A percentile compares a stretch with the other conserved stretches of the same genome.
These are phyloP conservation scores for Bjerkandera adusta DNA, from an alignment of 1,284 basidiomycete genomes.

Conservation along the genomic window DNA sequence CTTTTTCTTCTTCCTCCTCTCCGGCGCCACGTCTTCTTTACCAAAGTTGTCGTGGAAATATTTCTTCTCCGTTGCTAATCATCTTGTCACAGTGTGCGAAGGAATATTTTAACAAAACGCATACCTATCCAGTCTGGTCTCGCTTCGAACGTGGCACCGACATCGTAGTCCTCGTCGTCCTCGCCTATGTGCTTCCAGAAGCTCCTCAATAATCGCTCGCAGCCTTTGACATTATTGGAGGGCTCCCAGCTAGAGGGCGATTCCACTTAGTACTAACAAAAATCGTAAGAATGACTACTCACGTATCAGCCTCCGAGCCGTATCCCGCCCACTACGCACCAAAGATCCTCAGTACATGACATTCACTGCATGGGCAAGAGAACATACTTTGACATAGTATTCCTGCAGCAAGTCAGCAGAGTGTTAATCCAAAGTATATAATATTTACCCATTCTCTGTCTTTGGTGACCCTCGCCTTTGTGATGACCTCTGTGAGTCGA, in stretches of 20 bases:
- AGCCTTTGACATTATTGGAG: constrained; percentile 48
- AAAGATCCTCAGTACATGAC: not conserved
- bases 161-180: constrained; percentile 50
- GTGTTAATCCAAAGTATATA: not conserved
- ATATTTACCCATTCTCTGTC: constrained; percentile 38
- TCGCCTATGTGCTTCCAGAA: constrained; percentile 65
- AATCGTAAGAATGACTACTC: constrained; percentile 7
- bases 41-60: constrained; percentile 42
- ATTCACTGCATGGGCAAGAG: not conserved
- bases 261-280: constrained; percentile 3
- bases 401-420: constrained; percentile 35
- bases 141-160: constrained; percentile 42
- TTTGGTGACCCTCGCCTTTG: constrained; percentile 43
- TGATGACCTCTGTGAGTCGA: constrained; percentile 47
- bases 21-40: constrained; percentile 19
- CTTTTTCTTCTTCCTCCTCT: constrained; percentile 26
- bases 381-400: constrained; percentile 56
- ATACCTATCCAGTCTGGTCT: constrained; percentile 27
- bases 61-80: constrained; percentile 37
- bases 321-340: constrained; percentile 49
- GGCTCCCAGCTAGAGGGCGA: constrained; percentile 60
- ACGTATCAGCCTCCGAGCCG: constrained; percentile 47
- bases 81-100: not conserved
- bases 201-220: constrained; percentile 50
- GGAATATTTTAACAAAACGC: not conserved